Evolutionary conservation across 805 yeast species (phyloP), one percentile per base, ranked within the genome.

Genomic region (Teunomyces gatunensis): DNA sequence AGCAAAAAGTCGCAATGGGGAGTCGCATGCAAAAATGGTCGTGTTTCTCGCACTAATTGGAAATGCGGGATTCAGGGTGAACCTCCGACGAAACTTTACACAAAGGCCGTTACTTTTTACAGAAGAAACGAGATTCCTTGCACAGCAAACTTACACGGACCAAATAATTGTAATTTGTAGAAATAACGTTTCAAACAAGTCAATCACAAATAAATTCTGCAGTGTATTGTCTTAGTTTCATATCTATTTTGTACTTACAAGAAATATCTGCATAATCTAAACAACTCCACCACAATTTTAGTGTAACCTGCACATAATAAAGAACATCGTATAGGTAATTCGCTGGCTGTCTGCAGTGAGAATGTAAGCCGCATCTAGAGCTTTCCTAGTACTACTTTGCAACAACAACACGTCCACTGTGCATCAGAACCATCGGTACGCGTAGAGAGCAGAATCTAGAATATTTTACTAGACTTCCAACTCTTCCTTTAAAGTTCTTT

Each of bases 291-390:
- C 29, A 37, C 40, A 37, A 21, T 37, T 37, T 9, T 12, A 20
- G 17, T 5, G 6, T 4, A 6, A 23, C 40, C 40, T 37, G 40
- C 29, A 37, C 40, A 20, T 3, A 37, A 23, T 3, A 9, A 4
- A 21, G n/a, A 17, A 25, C 40, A 37, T 37, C 40, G 40, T 37
- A 18, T 18, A 37, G 23, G 23, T 27, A n/a, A 37, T 23, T 37
- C 40, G 40, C 29, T 37, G 40, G 28, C 28, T 23, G 40, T 37
- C 40, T 37, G 28, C 40, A 27, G 40, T 37, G 28, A 37, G 29
- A 37, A 37, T 23, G 40, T 37, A 37, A 37, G 40, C 40, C 40
- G 40, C 40, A 37, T 37, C 25, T 20, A 23, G 34, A 32, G 15
- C 27, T 10, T 6, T 37, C 28, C n/a, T 37, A 13, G 12, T 37